phyloP scores from a whole-genome alignment of 2,329 filamentous ascomycete species.

The Colletotrichum lini region DNA sequence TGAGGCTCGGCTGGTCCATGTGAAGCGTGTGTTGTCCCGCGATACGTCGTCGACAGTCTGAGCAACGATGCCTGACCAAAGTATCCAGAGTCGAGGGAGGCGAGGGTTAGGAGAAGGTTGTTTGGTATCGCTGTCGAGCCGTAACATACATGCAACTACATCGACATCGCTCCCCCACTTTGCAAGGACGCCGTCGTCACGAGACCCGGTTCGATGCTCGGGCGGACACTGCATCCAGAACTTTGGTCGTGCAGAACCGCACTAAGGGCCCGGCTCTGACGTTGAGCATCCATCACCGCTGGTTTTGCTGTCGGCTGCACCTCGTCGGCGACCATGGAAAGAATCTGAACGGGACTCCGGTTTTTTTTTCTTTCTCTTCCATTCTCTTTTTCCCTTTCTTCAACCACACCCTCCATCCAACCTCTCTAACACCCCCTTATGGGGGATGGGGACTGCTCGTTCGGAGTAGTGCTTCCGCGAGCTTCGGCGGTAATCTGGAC shows the following conservation, averaged over 20 bases:
- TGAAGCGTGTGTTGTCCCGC: conserved; percentile 10
- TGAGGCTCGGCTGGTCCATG: conserved; percentile 6
- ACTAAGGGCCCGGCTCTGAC: conserved; percentile 7
- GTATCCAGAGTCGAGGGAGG: not conserved
- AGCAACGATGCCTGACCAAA: not conserved
- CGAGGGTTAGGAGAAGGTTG: no score
- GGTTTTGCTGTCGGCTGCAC: conserved; percentile 34
- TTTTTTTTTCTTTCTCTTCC: conserved; percentile 15
- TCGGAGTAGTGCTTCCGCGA: conserved; percentile 11
- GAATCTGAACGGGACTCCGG: conserved; percentile 39
- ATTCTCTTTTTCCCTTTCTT: no score
- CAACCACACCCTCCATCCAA: conserved; percentile 8
- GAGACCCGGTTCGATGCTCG: not conserved
- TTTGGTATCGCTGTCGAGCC: not conserved
- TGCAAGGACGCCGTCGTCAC: not conserved
- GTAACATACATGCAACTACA: not conserved
- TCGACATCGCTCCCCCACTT: not conserved
- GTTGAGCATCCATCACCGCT: conserved; percentile 33
- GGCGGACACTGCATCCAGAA: conserved; percentile 21
- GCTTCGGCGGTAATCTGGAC: conserved; percentile 34
- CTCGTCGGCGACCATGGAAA: conserved; percentile 40
- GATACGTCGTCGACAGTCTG: conserved; percentile 1
- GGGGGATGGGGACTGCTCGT: not conserved
- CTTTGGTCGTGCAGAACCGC: conserved; percentile 14
- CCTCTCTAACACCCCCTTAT: conserved; percentile 30